These are phyloP conservation scores for Rubia peregrina DNA, from an alignment of 305 asterid species.

Conservation along the genomic window DNA sequence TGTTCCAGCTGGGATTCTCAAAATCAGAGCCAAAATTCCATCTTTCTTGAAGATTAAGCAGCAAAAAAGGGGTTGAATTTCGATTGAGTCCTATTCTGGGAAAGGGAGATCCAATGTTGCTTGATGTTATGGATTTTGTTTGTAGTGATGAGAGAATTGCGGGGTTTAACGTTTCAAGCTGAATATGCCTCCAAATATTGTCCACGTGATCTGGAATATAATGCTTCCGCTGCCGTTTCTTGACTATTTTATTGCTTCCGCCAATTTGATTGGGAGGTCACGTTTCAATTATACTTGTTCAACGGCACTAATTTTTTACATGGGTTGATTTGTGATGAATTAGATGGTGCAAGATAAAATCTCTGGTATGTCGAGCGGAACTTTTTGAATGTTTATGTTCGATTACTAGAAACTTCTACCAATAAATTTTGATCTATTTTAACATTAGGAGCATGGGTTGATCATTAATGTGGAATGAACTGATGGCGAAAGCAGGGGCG, in stretches of 20 bases:
- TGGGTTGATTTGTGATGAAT: no score
- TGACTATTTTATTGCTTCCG: neutral
- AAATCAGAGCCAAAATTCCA: neutral
- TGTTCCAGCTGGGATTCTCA: neutral
- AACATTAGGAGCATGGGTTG: no score
- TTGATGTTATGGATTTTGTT: neutral
- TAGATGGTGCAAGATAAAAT: no score
- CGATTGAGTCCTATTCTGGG: neutral
- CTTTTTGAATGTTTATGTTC: no score
- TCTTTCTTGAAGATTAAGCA: neutral
- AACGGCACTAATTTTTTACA: no score
- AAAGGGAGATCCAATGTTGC: neutral
- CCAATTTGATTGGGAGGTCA: neutral
- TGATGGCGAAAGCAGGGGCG: no score
- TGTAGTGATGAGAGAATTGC: neutral
- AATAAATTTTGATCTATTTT: no score
- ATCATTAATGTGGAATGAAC: no score
- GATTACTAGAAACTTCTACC: no score
- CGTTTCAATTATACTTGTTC: neutral
- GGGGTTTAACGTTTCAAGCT: neutral
- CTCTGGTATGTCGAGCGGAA: no score
- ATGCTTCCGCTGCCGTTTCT: neutral
- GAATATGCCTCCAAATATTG: constrained; percentile 12
- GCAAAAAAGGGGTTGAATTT: neutral
- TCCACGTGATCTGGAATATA: constrained; percentile 2